Evolutionary conservation across 2,329 filamentous ascomycete species (phyloP).

Genomic region (Xylariaceae sp.): DNA sequence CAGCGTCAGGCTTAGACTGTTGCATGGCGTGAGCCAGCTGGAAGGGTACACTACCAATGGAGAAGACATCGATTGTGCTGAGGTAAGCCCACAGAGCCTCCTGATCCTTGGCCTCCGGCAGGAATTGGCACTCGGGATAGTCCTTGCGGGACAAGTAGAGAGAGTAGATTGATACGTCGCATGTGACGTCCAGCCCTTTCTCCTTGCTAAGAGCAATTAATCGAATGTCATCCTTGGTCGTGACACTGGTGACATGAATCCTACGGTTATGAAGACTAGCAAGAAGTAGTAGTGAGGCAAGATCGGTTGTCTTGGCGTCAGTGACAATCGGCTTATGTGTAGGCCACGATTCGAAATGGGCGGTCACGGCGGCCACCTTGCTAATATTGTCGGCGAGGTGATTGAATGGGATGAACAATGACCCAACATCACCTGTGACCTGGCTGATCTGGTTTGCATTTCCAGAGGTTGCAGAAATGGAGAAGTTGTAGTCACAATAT

Average conservation of each 20-base stretch:
- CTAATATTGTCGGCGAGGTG: constrained; percentile 77
- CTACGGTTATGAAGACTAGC: constrained; percentile 75
- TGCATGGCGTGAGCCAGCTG: constrained; percentile 58
- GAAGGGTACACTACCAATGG: constrained; percentile 73
- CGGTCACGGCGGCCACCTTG: constrained; percentile 74
- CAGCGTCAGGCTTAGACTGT: constrained; percentile 51
- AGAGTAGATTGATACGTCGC: constrained; percentile 76
- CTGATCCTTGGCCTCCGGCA: constrained; percentile 67
- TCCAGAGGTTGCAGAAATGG: constrained; percentile 66
- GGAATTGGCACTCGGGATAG: constrained; percentile 61
- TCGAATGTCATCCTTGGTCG: constrained; percentile 74
- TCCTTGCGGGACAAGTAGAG: constrained; percentile 71
- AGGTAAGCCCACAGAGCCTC: constrained; percentile 71
- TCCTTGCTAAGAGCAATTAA: constrained; percentile 74
- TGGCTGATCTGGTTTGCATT: constrained; percentile 73
- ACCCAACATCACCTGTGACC: constrained; percentile 70
- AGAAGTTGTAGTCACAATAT: constrained; percentile 77
- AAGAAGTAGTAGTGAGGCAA: constrained; percentile 74
- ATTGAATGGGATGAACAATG: constrained; percentile 80
- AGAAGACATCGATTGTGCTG: constrained; percentile 72
- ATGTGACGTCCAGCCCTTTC: constrained; percentile 78
- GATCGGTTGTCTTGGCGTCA: constrained; percentile 74
- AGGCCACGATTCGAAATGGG: constrained; percentile 76
- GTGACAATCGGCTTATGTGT: constrained; percentile 75
- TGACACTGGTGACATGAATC: constrained; percentile 76